phyloP scores from a whole-genome alignment of 495 filamentous ascomycete genomes.

The Trichoderma parareesei region DNA sequence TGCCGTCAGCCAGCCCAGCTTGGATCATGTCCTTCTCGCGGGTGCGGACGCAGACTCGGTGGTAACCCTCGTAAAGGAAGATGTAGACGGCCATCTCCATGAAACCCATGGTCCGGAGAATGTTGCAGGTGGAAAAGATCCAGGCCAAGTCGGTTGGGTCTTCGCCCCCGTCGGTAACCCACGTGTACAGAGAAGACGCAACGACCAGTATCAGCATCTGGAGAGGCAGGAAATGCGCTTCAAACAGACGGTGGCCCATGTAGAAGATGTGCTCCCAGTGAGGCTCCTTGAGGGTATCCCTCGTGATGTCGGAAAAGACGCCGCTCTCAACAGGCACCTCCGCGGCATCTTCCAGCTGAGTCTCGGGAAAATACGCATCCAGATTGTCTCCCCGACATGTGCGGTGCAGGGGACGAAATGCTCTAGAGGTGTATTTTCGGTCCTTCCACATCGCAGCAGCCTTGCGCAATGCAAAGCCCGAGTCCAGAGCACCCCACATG shows the following conservation, averaged over 20 bases:
- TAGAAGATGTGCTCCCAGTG: conserved; percentile 38
- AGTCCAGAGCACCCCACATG: conserved; percentile 67
- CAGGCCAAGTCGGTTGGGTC: conserved; percentile 43
- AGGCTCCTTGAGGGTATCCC: conserved; percentile 34
- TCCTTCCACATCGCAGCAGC: conserved; percentile 40
- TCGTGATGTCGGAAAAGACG: conserved; percentile 40
- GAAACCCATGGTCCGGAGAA: conserved; percentile 50
- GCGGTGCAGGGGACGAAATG: conserved; percentile 42
- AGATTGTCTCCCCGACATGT: conserved; percentile 29
- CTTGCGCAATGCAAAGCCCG: conserved; percentile 50
- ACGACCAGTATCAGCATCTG: conserved; percentile 54
- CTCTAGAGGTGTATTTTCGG: conserved; percentile 39
- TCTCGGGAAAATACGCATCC: conserved; percentile 38
- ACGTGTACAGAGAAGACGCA: conserved; percentile 47
- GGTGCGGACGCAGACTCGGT: conserved; percentile 45
- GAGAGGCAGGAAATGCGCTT: conserved; percentile 60
- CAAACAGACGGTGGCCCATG: conserved; percentile 54
- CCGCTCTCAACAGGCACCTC: conserved; percentile 34
- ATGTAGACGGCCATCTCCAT: conserved; percentile 52
- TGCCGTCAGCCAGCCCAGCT: conserved; percentile 49
- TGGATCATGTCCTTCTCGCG: conserved; percentile 57
- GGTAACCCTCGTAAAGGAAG: conserved; percentile 53
- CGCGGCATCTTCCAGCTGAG: conserved; percentile 25
- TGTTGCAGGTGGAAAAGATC: conserved; percentile 48
- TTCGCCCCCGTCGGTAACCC: conserved; percentile 34